Evolutionary conservation across 108 stramenopile species (phyloP).

Genomic region (Cyclotella baltica): DNA sequence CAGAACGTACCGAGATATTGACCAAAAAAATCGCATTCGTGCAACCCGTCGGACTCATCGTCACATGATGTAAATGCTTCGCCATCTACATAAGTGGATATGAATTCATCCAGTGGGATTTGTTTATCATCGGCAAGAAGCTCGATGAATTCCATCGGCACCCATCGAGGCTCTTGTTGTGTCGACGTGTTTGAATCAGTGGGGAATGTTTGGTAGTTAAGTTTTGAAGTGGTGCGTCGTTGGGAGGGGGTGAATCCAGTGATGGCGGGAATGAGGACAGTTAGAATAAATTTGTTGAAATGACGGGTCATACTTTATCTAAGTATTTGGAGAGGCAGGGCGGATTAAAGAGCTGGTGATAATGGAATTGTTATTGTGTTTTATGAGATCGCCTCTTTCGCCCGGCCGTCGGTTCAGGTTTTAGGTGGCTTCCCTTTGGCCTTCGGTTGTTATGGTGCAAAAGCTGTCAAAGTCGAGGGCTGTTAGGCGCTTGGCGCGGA

Average conservation of each 20-base stretch:
- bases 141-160: conserved; percentile 46
- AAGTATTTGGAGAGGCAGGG: too few relatives aligned
- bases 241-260: not conserved
- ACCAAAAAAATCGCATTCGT: conserved; percentile 47
- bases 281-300: not conserved
- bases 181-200: not conserved
- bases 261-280: not conserved
- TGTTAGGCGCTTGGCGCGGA: too few relatives aligned
- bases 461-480: too few relatives aligned
- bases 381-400: too few relatives aligned
- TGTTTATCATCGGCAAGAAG: conserved; percentile 29
- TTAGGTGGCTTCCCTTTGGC: too few relatives aligned
- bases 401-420: too few relatives aligned
- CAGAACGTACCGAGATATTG: conserved; percentile 26
- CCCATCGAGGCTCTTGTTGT: conserved; percentile 12
- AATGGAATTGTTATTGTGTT: too few relatives aligned
- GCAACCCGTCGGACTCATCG: conserved; percentile 47
- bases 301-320: not conserved
- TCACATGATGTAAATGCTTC: conserved; percentile 53
- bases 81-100: conserved; percentile 24
- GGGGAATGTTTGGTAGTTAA: conserved; percentile 4
- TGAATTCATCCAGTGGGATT: conserved; percentile 19
- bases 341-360: too few relatives aligned
- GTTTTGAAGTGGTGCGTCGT: too few relatives aligned
- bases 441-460: too few relatives aligned